A percentile compares a stretch with the other conserved stretches of the same genome.
phyloP scores from a whole-genome alignment of 768 basidiomycete genomes.

The Pulveroboletus ravenelii region DNA sequence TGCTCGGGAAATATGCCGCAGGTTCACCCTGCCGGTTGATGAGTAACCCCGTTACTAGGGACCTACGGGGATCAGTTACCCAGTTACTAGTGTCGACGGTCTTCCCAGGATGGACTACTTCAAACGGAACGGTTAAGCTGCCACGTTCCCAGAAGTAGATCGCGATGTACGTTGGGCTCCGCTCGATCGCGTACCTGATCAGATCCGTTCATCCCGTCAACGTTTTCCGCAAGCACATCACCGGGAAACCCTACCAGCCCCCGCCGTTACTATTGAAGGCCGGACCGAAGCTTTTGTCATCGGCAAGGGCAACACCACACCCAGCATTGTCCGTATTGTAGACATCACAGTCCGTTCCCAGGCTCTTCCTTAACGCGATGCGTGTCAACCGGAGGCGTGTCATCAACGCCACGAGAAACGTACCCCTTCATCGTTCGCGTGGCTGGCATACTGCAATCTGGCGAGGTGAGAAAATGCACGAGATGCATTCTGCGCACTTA shows the following conservation, averaged over 20 bases:
- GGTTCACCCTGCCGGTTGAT: constrained; percentile 46
- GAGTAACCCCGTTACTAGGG: neutral
- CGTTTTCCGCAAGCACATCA: neutral
- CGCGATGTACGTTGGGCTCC: constrained; percentile 28
- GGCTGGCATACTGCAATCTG: constrained; percentile 27
- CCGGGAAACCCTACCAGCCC: constrained; percentile 21
- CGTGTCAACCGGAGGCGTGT: neutral
- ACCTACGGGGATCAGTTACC: constrained; percentile 6
- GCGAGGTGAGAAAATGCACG: neutral
- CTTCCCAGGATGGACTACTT: constrained; percentile 23
- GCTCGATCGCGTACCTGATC: constrained; percentile 32
- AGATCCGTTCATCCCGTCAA: neutral
- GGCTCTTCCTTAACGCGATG: constrained; percentile 4
- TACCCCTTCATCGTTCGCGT: constrained; percentile 28
- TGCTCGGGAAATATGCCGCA: constrained; percentile 55
- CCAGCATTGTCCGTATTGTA: constrained; percentile 24
- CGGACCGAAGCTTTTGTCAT: constrained; percentile 28
- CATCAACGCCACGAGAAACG: neutral
- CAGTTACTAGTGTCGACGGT: constrained; percentile 16
- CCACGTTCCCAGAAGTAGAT: constrained; percentile 37
- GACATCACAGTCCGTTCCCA: constrained; percentile 22
- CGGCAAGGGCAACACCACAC: constrained; percentile 25
- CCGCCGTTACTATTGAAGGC: constrained; percentile 32
- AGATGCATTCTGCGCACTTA: neutral
- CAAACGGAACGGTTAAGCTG: constrained; percentile 27